Evolutionary conservation across 192 early-diverging fungal genomes (phyloP).

Genomic region (Backusella luteola): DNA sequence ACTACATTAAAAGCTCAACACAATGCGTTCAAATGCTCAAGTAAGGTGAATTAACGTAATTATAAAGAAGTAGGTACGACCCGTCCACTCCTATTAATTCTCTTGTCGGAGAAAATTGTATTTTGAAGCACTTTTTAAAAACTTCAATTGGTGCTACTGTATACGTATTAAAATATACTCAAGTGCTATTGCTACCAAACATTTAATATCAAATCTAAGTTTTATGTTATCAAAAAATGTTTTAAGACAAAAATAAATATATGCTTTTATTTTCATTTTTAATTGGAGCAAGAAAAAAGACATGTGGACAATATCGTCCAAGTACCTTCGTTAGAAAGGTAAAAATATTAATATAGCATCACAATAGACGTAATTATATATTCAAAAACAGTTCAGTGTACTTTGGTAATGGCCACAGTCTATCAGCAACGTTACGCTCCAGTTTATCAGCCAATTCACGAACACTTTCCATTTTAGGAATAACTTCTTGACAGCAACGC

Average conservation of each 20-base stretch:
- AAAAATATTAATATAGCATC: background rate
- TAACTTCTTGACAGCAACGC: slow-evolving; percentile 56
- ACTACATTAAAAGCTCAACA: background rate
- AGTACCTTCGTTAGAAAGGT: background rate
- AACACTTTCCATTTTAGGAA: slow-evolving; percentile 71
- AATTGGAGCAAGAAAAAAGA: no score
- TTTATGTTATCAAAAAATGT: no score
- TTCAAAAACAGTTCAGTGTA: slow-evolving; percentile 90
- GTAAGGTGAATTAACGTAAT: background rate
- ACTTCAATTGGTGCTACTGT: background rate
- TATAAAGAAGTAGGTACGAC: background rate
- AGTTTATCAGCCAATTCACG: slow-evolving; percentile 72
- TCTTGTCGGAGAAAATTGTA: background rate
- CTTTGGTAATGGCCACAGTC: slow-evolving; percentile 94
- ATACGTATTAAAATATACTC: background rate
- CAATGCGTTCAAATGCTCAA: background rate
- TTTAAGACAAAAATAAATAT: no score
- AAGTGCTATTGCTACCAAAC: no score
- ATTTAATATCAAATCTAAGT: no score
- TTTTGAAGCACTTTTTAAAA: background rate
- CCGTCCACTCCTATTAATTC: background rate
- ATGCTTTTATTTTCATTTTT: no score
- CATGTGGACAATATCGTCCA: no score
- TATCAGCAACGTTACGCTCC: slow-evolving; percentile 85
- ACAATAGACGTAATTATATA: slow-evolving; percentile 34